Evolutionary conservation across 2,329 filamentous ascomycete genomes (phyloP).

Genomic region (Stachybotrys chartarum): DNA sequence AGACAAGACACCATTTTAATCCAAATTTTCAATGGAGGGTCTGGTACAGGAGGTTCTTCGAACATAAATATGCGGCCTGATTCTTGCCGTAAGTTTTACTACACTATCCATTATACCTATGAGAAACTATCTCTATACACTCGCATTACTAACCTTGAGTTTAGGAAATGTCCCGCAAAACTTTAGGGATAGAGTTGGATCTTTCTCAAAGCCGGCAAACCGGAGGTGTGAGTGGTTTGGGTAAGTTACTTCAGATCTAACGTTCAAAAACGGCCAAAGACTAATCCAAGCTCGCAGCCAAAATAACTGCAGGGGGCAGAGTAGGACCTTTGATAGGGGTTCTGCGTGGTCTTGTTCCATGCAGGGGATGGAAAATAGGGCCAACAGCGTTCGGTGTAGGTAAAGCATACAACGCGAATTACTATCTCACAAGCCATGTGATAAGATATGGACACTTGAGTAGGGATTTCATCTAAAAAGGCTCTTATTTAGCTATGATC

Average conservation of each 20-base stretch:
- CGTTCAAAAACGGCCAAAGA: background rate
- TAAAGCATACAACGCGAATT: too few relatives aligned
- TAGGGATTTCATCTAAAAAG: too few relatives aligned
- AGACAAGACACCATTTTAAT: background rate
- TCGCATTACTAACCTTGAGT: background rate
- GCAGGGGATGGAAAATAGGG: too few relatives aligned
- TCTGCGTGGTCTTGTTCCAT: too few relatives aligned
- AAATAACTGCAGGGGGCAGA: too few relatives aligned
- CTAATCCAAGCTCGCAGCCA: too few relatives aligned
- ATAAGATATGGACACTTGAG: too few relatives aligned
- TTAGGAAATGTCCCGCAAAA: background rate
- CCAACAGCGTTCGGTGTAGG: too few relatives aligned
- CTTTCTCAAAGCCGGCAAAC: background rate
- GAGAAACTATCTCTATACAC: background rate
- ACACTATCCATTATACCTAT: background rate
- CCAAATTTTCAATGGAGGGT: background rate
- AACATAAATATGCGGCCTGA: background rate
- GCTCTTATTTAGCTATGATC: too few relatives aligned
- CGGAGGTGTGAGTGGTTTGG: background rate
- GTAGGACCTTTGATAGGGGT: too few relatives aligned
- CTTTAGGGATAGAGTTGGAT: background rate
- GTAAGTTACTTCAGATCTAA: background rate
- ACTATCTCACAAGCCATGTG: too few relatives aligned
- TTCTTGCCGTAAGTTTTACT: background rate
- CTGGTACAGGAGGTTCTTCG: background rate